These are phyloP conservation scores for Phaeotremella skinneri DNA, from an alignment of 768 basidiomycete genomes.

Conservation along the genomic window DNA sequence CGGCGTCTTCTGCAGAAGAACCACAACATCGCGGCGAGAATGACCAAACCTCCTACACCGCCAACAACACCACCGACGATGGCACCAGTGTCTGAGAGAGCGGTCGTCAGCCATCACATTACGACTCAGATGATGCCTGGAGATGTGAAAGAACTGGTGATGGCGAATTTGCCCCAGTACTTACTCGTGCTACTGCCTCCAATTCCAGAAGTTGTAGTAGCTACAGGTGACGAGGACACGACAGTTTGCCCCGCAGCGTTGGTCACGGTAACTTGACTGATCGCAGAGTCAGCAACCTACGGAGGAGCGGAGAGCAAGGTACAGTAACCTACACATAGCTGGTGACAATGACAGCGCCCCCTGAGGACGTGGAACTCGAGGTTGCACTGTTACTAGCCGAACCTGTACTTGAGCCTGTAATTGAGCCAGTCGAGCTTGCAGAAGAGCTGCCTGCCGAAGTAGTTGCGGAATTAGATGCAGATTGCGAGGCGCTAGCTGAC, in stretches of 20 bases:
- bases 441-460: conserved; percentile 3
- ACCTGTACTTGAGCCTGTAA: neutral
- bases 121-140: neutral
- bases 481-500: neutral
- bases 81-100: conserved; percentile 31
- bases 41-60: conserved; percentile 38
- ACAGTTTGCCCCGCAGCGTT: conserved; percentile 9
- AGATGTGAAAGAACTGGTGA: neutral
- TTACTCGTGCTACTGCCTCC: conserved; percentile 10
- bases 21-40: conserved; percentile 34
- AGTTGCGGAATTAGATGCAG: neutral
- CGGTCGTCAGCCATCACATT: neutral
- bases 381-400: conserved; percentile 4
- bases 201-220: neutral
- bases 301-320: neutral
- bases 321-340: neutral
- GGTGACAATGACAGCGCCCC: conserved; percentile 5
- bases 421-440: neutral
- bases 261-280: conserved; percentile 11
- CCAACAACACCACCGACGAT: conserved; percentile 43
- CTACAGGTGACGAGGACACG: neutral
- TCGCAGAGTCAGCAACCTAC: neutral
- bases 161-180: conserved; percentile 1
- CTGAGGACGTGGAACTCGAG: conserved; percentile 8
- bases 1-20: conserved; percentile 37